phyloP scores from a whole-genome alignment of 441 rosid genomes.

The Pelargonium hybrid region DNA sequence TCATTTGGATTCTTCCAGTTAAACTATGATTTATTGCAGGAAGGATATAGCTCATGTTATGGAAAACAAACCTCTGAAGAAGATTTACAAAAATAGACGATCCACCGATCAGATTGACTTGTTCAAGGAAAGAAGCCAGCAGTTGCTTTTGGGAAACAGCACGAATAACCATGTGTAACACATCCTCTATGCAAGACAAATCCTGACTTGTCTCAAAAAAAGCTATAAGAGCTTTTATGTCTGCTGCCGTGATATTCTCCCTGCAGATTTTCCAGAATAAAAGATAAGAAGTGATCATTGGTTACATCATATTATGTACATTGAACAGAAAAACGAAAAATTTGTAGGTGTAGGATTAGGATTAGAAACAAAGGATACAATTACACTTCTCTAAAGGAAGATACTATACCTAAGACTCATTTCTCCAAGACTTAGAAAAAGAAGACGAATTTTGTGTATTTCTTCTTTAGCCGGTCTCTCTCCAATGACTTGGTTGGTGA shows the following conservation, averaged over 20 bases:
- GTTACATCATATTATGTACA: slow-evolving; percentile 8
- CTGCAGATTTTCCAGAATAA: slow-evolving; percentile 36
- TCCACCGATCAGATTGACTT: slow-evolving; percentile 78
- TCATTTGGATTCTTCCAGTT: not conserved
- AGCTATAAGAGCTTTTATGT: slow-evolving; percentile 65
- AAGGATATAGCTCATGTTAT: slow-evolving; percentile 8
- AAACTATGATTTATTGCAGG: not conserved
- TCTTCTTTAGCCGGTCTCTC: slow-evolving; percentile 86
- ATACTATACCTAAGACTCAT: slow-evolving; percentile 81
- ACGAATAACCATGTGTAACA: slow-evolving; percentile 87
- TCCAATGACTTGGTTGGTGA: slow-evolving; percentile 46
- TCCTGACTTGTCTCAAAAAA: slow-evolving; percentile 91
- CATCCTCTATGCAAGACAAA: slow-evolving; percentile 88
- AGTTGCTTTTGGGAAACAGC: slow-evolving; percentile 67
- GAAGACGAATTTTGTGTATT: slow-evolving; percentile 90
- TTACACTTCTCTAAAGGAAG: slow-evolving; percentile 7
- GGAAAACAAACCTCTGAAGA: slow-evolving; percentile 60
- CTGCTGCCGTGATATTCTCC: slow-evolving; percentile 58
- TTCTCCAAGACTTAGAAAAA: slow-evolving; percentile 90
- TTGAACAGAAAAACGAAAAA: slow-evolving; percentile 7
- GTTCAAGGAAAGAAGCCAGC: slow-evolving; percentile 79
- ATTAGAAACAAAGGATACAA: slow-evolving; percentile 17
- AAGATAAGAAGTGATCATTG: slow-evolving; percentile 13
- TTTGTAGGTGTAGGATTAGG: slow-evolving; percentile 10
- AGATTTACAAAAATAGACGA: slow-evolving; percentile 86